These are phyloP conservation scores for Crinitomyces ghanaensis DNA, from an alignment of 805 yeast species.

Conservation along the genomic window DNA sequence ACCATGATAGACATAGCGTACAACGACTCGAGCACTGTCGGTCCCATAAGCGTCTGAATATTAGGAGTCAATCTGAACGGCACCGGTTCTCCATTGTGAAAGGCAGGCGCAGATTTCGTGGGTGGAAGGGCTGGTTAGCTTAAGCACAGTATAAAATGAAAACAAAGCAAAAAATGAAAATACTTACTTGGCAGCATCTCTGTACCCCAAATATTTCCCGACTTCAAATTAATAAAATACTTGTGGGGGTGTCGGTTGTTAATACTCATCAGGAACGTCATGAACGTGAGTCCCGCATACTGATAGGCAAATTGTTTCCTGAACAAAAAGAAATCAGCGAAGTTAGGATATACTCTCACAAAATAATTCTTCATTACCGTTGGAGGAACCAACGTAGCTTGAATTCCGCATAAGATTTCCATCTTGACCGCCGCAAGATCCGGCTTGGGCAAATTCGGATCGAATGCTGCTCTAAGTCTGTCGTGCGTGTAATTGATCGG, in stretches of 20 bases:
- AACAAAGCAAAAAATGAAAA: constrained; percentile 16
- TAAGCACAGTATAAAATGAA: constrained; percentile 17
- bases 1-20: constrained; percentile 73
- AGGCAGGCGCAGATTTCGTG: constrained; percentile 60
- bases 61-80: constrained; percentile 97
- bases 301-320: constrained; percentile 90
- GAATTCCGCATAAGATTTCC: constrained; percentile 85
- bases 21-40: constrained; percentile 85
- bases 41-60: constrained; percentile 86
- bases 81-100: constrained; percentile 83
- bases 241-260: constrained; percentile 90
- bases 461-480: constrained; percentile 83
- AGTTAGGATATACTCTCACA: constrained; percentile 53
- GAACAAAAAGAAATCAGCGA: constrained; percentile 95
- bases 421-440: constrained; percentile 80
- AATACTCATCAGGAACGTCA: constrained; percentile 90
- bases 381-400: constrained; percentile 74
- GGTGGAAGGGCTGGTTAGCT: constrained; percentile 23
- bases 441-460: constrained; percentile 87
- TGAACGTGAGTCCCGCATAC: constrained; percentile 84
- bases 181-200: constrained; percentile 91
- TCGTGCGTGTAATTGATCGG: constrained; percentile 80
- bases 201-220: constrained; percentile 86
- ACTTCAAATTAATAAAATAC: constrained; percentile 65
- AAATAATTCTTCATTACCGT: constrained; percentile 75